Evolutionary conservation across 371 early-diverging fungal species (phyloP).

Genomic region (Entomophthora muscae): DNA sequence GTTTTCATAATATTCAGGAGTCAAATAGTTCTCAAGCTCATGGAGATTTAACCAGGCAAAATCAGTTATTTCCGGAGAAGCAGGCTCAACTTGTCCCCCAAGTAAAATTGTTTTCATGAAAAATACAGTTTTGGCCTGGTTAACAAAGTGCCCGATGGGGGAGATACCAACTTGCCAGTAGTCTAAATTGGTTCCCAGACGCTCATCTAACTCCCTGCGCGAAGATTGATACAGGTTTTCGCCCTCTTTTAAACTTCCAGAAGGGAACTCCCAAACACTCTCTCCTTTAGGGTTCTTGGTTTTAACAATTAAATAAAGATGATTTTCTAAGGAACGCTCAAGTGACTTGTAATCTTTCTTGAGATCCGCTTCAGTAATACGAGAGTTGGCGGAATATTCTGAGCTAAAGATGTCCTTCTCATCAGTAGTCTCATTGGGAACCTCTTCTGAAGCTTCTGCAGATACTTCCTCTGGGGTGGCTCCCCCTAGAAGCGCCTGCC

Average conservation of each 20-base stretch:
- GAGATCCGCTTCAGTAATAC: conserved; percentile 47
- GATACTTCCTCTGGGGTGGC: no score
- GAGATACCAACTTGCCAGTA: conserved; percentile 53
- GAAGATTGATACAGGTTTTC: conserved; percentile 60
- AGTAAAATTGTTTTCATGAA: conserved; percentile 77
- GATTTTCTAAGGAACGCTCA: conserved; percentile 51
- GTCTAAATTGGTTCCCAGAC: conserved; percentile 53
- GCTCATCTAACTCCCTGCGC: conserved; percentile 39
- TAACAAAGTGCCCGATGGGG: conserved; percentile 43
- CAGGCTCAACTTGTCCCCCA: conserved; percentile 43
- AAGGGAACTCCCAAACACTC: conserved; percentile 62
- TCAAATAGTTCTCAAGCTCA: conserved; percentile 40
- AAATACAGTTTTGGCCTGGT: conserved; percentile 33
- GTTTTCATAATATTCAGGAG: conserved; percentile 48
- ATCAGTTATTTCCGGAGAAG: conserved; percentile 35
- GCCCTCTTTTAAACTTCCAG: conserved; percentile 34
- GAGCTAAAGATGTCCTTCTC: neutral
- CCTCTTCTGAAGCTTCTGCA: conserved; percentile 13
- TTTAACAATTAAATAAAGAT: conserved; percentile 55
- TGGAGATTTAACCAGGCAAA: conserved; percentile 72
- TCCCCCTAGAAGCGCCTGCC: no score
- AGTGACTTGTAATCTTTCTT: conserved; percentile 42
- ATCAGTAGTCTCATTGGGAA: conserved; percentile 2
- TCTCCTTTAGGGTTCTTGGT: conserved; percentile 26
- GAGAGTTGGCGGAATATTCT: neutral